Evolutionary conservation across 192 early-diverging fungal species (phyloP).

Genomic region (Coemansia sp.): DNA sequence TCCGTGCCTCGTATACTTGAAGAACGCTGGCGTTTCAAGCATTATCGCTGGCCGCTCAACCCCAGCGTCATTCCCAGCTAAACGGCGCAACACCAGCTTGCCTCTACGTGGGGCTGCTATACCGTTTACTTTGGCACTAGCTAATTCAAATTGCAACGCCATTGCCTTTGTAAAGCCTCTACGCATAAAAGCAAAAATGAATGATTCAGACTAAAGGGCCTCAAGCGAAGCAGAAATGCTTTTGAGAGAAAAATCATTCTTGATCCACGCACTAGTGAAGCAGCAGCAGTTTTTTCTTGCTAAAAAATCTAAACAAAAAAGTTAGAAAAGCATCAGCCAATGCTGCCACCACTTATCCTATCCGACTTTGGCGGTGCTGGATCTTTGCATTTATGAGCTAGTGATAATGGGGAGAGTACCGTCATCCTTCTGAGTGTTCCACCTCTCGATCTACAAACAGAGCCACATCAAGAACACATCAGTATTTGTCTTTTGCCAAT

Average conservation of each 20-base stretch:
- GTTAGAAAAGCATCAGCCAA: neutral
- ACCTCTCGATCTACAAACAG: slow-evolving; percentile 47
- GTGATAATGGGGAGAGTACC: slow-evolving; percentile 41
- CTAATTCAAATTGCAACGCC: slow-evolving; percentile 38
- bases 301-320: neutral
- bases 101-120: slow-evolving; percentile 24
- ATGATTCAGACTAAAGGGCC: neutral
- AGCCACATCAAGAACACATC: neutral
- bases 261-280: no score
- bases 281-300: no score
- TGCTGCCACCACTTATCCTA: neutral
- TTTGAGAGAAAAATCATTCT: neutral
- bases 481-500: neutral
- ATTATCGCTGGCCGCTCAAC: neutral
- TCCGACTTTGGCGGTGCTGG: neutral
- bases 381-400: slow-evolving; percentile 6
- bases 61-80: neutral
- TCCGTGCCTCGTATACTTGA: slow-evolving; percentile 49
- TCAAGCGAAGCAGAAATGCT: neutral
- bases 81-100: slow-evolving; percentile 22
- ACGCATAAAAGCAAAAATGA: neutral
- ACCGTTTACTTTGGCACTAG: neutral
- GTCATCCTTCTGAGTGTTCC: slow-evolving; percentile 53
- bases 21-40: slow-evolving; percentile 40
- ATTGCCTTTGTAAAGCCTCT: slow-evolving; percentile 16